A percentile compares a stretch with the other conserved stretches of the same genome.
phyloP scores from a whole-genome alignment of 2,329 filamentous ascomycete species.

The Calcarisporium arbuscula region DNA sequence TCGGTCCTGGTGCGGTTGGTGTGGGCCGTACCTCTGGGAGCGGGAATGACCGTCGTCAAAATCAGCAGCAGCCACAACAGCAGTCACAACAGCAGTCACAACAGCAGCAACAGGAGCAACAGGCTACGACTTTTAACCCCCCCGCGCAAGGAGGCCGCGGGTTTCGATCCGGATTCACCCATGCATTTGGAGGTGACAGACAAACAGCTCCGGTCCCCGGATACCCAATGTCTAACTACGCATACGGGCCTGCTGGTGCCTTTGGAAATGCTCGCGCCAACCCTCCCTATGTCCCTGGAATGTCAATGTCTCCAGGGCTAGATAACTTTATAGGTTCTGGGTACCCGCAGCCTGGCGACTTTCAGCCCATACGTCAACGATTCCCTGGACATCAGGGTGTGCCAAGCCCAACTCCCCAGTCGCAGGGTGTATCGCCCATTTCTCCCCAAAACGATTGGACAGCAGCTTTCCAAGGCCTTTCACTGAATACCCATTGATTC shows the following conservation, averaged over 20 bases:
- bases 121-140: slow-evolving; percentile 28
- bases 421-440: slow-evolving; percentile 35
- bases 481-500: slow-evolving; percentile 55
- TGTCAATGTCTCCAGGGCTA: slow-evolving; percentile 19
- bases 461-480: slow-evolving; percentile 62
- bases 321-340: slow-evolving; percentile 23
- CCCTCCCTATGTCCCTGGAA: slow-evolving; percentile 21
- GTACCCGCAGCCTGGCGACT: slow-evolving; percentile 33
- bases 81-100: slow-evolving; percentile 31
- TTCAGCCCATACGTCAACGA: slow-evolving; percentile 40
- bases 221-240: slow-evolving; percentile 28
- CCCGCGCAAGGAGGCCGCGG: slow-evolving; percentile 31
- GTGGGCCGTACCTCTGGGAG: slow-evolving; percentile 39
- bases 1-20: slow-evolving; percentile 60
- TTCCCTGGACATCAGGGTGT: slow-evolving; percentile 36
- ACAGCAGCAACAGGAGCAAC: slow-evolving; percentile 23
- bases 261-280: slow-evolving; percentile 27
- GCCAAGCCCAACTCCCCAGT: slow-evolving; percentile 26
- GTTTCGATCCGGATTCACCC: slow-evolving; percentile 36
- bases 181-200: slow-evolving; percentile 37
- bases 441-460: slow-evolving; percentile 53
- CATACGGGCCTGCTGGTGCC: slow-evolving; percentile 23
- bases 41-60: slow-evolving; percentile 43
- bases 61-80: slow-evolving; percentile 31
- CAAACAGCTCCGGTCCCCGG: slow-evolving; percentile 29